Evolutionary conservation across 2,329 filamentous ascomycete genomes (phyloP).

Genomic region (Dryadomyces quercus-mongolicae): DNA sequence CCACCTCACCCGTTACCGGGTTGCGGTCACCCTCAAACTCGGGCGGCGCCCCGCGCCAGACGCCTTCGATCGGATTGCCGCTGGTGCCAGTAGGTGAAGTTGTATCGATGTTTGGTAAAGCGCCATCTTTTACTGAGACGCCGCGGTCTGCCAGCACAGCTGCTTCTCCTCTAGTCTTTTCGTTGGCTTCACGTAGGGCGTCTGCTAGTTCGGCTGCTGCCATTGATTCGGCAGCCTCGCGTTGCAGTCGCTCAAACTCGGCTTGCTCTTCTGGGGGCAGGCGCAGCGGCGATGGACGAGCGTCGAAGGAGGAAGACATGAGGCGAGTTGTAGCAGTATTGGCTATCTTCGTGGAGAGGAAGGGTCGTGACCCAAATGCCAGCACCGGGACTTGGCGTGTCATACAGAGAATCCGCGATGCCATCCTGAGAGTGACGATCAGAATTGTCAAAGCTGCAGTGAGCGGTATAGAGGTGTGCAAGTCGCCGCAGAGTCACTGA

Average conservation of each 20-base stretch:
- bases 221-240: slow-evolving; percentile 34
- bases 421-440: no score
- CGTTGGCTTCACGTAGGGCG: slow-evolving; percentile 3
- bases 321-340: background rate
- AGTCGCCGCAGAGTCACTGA: no score
- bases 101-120: no score
- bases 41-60: slow-evolving; percentile 66
- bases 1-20: slow-evolving; percentile 88
- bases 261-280: slow-evolving; percentile 83
- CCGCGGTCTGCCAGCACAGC: background rate
- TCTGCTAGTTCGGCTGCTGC: slow-evolving; percentile 10
- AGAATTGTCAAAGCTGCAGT: no score
- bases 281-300: slow-evolving; percentile 63
- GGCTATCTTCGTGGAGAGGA: background rate
- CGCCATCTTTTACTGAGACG: background rate
- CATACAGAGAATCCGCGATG: no score
- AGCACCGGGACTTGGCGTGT: no score
- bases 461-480: no score
- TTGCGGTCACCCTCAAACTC: slow-evolving; percentile 91
- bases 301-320: slow-evolving; percentile 30
- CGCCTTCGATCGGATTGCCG: slow-evolving; percentile 31
- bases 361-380: background rate
- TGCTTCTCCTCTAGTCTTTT: background rate
- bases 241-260: slow-evolving; percentile 78
- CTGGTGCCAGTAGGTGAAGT: background rate